Base-by-base conservation (phyloP, 345 rosid genomes). In the Euclidium syriacum region DNA sequence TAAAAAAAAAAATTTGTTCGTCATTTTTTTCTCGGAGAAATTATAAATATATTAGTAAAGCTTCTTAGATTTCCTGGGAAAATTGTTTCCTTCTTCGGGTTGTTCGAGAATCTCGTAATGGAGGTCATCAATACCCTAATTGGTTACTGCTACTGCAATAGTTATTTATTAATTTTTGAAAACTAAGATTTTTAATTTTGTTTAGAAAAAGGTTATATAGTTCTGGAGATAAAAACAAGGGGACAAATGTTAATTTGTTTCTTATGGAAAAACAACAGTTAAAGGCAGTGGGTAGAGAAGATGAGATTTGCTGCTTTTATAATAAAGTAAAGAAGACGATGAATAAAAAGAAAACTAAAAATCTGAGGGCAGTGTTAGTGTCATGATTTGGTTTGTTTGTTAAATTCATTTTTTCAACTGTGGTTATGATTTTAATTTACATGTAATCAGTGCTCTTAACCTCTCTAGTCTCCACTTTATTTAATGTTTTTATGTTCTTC, bases 311-410 rank as follows among this genome's bases (percentile, higher is more conserved):
- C 39, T 67, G 58, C 75, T 76, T 83, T 85, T 66, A 36, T 38
- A 2, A 62, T 61, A 47, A 70, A 62, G 51, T 51, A 18, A 52
- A 46, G 52, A 11, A 4, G n/a, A n/a, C n/a, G n/a, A 32, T 33
- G 10, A 11, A 58, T 20, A 17, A 16, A 10, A 0, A 40, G 6
- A 3, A 46, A 15, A 58, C 53, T 71, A 69, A 75, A 32, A 35
- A 11, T 65, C 73, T 64, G 32, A 66, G 51, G 24, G 56, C 48
- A 44, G 18, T 64, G 67, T 81, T 77, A 73, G 72, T 29, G 48
- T 70, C 40, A 65, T 80, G 78, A 79, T 81, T 79, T 65, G 75
- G 71, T 74, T 77, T 65, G 42, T 63, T 74, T 56, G 64, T 74
- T 75, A 58, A 57, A 5, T 33, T 43, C 41, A 58, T 32, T 54